A percentile compares a stretch with the other conserved stretches of the same genome.
Conservation (phyloP, 2,329 filamentous ascomycete species). For the Botryotinia calthae region DNA sequence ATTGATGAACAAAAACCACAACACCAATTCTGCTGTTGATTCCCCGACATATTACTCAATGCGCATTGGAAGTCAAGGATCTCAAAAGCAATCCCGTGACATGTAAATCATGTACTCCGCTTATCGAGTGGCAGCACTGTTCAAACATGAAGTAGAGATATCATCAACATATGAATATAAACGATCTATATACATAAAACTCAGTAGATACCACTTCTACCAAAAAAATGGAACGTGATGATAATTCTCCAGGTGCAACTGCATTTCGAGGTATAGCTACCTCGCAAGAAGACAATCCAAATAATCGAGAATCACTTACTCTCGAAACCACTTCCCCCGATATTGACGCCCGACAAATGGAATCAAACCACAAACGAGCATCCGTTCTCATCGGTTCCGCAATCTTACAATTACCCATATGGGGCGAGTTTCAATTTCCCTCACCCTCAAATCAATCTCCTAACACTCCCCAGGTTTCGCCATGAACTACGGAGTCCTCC, state of each 20-base stretch:
- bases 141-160: neutral
- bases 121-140: neutral
- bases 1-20: neutral
- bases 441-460: neutral
- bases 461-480: neutral
- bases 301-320: neutral
- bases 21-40: neutral
- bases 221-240: neutral
- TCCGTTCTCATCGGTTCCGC: neutral
- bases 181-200: neutral
- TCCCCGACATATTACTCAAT: neutral
- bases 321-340: neutral
- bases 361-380: neutral
- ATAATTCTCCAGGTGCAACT: neutral
- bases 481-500: neutral
- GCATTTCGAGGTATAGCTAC: neutral
- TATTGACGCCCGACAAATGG: neutral
- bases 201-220: neutral
- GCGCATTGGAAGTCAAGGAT: neutral
- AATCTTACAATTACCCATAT: neutral
- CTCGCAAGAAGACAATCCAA: neutral
- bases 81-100: neutral
- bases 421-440: neutral
- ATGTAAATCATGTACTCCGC: neutral
- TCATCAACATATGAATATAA: neutral